Base-by-base conservation (phyloP, 129 eudicot genomes). In the Silybum marianum region DNA sequence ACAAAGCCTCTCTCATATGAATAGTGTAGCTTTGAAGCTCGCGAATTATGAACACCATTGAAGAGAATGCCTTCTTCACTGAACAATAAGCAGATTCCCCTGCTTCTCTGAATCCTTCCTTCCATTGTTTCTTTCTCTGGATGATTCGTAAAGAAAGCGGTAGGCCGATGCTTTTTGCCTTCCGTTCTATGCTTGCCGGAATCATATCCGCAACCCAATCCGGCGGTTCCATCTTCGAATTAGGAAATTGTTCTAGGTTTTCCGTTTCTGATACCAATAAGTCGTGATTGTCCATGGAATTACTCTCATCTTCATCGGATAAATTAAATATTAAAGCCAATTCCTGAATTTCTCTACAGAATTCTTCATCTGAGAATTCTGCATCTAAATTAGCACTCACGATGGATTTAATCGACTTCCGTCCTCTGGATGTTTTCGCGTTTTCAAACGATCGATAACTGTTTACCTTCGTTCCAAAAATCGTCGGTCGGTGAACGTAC, bases 1-100 rank as follows among this genome's bases (percentile, higher is more conserved):
- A 90, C 80, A 93, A 62, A 21, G 88, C 65, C 78, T 93, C 91
- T 63, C 99, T 87, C 99, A 93, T 93, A 51, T 91, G 98, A 18
- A 96, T 67, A 75, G 91, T 88, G 70, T 75, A 96, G 73, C 98
- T 87, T 14, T 96, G 99, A 11, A 96, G 89, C 87, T 96, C 99
- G 14, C 95, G 88, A 58, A 96, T 93, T 70, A 96, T 96, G 48
- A 96, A 96, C 84, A 96, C 99, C 99, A 96, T 93, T 0, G 97
- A 93, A 2, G 99, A 96, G 74, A 96, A 96, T 1, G 99, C 99
- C 65, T 85, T 93, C 82, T 91, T 93, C 16, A 93, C 90, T 1
- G 99, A 95, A 51, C 95, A 89, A 44, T 77, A 93, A 19, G 98
- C 99, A 36, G 91, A 88, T 40, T 89, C 98, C 25, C 99, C 97